Percentiles rank a stretch among this genome's conserved stretches.
These are phyloP conservation scores for Penicillium herquei DNA, from an alignment of 495 filamentous ascomycete species.

Conservation along the genomic window DNA sequence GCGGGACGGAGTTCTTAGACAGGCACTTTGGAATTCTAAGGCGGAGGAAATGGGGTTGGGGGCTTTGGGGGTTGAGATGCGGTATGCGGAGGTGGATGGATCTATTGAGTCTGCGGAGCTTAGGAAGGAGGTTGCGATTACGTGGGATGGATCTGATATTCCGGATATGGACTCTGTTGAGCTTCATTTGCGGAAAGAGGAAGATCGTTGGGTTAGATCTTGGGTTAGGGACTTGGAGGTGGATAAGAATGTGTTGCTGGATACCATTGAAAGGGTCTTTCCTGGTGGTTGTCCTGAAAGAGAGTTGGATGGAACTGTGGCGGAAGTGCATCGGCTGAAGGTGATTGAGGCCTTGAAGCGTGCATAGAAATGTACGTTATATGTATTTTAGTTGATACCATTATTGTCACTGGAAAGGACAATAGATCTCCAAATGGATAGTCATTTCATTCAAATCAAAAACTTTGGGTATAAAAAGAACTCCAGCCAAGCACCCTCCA, in stretches of 20 bases:
- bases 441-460: slow-evolving; percentile 14
- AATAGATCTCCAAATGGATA: not conserved
- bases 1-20: slow-evolving; percentile 35
- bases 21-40: slow-evolving; percentile 45
- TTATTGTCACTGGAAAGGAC: not conserved
- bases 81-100: slow-evolving; percentile 34
- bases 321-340: slow-evolving; percentile 22
- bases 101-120: slow-evolving; percentile 11
- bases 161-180: slow-evolving; percentile 40
- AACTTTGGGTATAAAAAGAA: slow-evolving; percentile 21
- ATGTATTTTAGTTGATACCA: not conserved
- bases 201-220: slow-evolving; percentile 32
- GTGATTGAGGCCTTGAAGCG: slow-evolving; percentile 23
- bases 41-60: slow-evolving; percentile 64
- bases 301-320: slow-evolving; percentile 15
- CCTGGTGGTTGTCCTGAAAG: slow-evolving; percentile 21
- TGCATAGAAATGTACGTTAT: not conserved
- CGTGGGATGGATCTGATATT: slow-evolving; percentile 56
- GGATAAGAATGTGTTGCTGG: slow-evolving; percentile 29
- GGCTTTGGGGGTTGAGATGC: slow-evolving; percentile 58
- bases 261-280: slow-evolving; percentile 30
- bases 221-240: slow-evolving; percentile 25
- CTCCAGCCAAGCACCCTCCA: slow-evolving; percentile 15
- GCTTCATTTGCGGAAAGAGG: slow-evolving; percentile 18
- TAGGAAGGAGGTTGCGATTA: slow-evolving; percentile 45